Base-by-base conservation (phyloP, 176 grass and related monocot species). In the Carex parvula region DNA sequence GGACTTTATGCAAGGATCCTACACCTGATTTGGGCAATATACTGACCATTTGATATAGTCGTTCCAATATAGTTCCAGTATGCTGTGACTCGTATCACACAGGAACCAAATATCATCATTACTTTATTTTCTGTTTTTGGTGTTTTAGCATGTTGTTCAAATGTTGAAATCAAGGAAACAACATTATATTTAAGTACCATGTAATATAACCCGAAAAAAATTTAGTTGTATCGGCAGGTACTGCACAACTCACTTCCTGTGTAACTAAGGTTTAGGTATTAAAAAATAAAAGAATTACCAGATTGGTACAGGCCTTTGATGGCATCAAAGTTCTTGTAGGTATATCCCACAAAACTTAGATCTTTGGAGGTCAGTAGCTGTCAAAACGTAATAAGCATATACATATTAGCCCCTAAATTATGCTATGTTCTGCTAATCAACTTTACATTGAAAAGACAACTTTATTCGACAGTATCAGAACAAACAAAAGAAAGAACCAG, bases 311-410 rank as follows among this genome's bases (percentile, higher is more conserved):
- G 85, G 59, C 90, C 96, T 90, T 99, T 99, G 56, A 99, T 85
- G 44, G 96, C 96, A 89, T 99, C 96, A 53, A 99, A 99, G 81
- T 99, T 99, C 83, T 98, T 98, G 91, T 93, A 98, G 70, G 96
- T 98, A 84, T 98, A 98, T 6, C 96, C 93, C 55, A 99, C 96
- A 89, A 99, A 99, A 72, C 96, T 99, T 68, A 99, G 87, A 90
- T 99, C 96, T 91, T 95, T 93, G 26, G 92, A 82, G 87, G 89
- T 99, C 59, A 93, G 85, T 88, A 94, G 84, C 96, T 99, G 93
- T 32, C 21, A 44, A 63, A 65, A 55, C 15, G 24, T 33, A 67
- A 65, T 68, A 53, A 66, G 26, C 80, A 66, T 32, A 66, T 83
- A 68, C 22, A 69, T 26, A 54, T 83, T 83, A 83, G 81, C 81